phyloP scores from a whole-genome alignment of 306 rosid genomes.

The Geum urbanum region DNA sequence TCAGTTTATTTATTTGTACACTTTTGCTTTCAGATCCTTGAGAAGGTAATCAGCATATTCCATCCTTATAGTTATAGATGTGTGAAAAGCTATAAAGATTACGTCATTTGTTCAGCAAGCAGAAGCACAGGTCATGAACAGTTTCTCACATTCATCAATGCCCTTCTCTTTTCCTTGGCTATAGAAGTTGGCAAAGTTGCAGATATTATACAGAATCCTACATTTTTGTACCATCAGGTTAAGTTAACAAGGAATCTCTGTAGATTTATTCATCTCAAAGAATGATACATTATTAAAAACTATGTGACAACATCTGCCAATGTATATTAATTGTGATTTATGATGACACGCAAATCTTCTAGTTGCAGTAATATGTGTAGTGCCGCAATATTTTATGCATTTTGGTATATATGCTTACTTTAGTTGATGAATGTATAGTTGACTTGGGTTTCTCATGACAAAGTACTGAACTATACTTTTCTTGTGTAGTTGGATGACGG shows the following conservation, averaged over 20 bases:
- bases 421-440: no score
- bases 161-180: constrained; percentile 47
- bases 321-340: constrained; percentile 30
- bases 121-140: not conserved
- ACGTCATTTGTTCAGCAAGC: not conserved
- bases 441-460: no score
- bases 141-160: constrained; percentile 16
- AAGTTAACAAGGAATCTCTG: not conserved
- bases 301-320: not conserved
- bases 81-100: constrained; percentile 71
- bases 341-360: constrained; percentile 86
- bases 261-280: not conserved
- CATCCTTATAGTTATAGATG: constrained; percentile 87
- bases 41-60: constrained; percentile 87
- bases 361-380: constrained; percentile 48
- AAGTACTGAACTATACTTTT: no score
- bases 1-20: not conserved
- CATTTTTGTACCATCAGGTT: constrained; percentile 94
- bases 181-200: constrained; percentile 92
- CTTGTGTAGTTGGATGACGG: no score
- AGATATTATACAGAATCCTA: constrained; percentile 94
- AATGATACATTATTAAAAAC: not conserved
- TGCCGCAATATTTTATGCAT: no score
- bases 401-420: no score
- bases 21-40: constrained; percentile 62